A percentile compares a stretch with the other conserved stretches of the same genome.
Evolutionary conservation across 345 rosid genomes (phyloP).

Genomic region (Erucastrum elatum): DNA sequence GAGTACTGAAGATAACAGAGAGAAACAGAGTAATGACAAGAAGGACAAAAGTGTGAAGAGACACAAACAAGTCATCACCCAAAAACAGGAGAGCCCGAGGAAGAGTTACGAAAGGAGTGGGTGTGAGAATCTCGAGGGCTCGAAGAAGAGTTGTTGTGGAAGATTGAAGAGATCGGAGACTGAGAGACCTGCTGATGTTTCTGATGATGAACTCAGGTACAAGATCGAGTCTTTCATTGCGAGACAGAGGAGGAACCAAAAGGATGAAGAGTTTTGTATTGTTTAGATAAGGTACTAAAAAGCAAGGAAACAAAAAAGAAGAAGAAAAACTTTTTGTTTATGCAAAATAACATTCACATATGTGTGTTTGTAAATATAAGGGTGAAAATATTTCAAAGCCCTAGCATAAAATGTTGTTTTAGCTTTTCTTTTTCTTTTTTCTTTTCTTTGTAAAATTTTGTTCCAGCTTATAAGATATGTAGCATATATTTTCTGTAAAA

Average conservation of each 20-base stretch:
- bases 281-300: constrained; percentile 11
- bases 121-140: constrained; percentile 46
- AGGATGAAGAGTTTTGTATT: constrained; percentile 57
- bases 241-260: constrained; percentile 68
- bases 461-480: not conserved
- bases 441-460: constrained; percentile 33
- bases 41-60: constrained; percentile 22
- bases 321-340: constrained; percentile 25
- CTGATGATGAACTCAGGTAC: constrained; percentile 60
- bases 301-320: not conserved
- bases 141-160: constrained; percentile 35
- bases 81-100: not conserved
- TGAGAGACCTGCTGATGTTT: constrained; percentile 40
- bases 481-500: constrained; percentile 2
- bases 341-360: constrained; percentile 34
- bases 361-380: constrained; percentile 27
- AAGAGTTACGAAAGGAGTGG: constrained; percentile 48
- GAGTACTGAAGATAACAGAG: constrained; percentile 4
- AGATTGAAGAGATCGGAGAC: constrained; percentile 36
- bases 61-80: constrained; percentile 4
- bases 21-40: not conserved
- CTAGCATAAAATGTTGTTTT: constrained; percentile 32
- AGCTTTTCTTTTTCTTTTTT: not conserved
- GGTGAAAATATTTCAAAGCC: constrained; percentile 26
- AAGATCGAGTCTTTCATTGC: constrained; percentile 78